A percentile compares a stretch with the other conserved stretches of the same genome.
Evolutionary conservation across 129 eudicot species (phyloP).

Genomic region (Flaveria ramosissima): DNA sequence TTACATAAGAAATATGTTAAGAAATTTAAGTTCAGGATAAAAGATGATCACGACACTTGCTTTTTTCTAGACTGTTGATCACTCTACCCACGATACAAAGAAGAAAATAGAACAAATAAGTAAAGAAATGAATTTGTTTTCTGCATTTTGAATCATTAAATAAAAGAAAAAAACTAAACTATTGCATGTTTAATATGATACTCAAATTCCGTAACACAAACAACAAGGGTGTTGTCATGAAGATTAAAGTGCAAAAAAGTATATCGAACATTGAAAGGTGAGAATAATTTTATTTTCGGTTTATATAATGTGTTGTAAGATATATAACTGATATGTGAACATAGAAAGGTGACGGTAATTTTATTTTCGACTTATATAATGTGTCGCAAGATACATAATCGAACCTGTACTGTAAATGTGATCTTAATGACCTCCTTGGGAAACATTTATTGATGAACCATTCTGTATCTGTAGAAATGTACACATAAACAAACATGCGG

Average conservation of each 20-base stretch:
- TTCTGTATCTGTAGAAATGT: conserved; percentile 63
- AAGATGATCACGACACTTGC: no score
- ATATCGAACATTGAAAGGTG: neutral
- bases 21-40: no score
- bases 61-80: no score
- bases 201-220: conserved; percentile 13
- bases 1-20: no score
- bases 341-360: neutral
- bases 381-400: conserved; percentile 2
- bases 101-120: neutral
- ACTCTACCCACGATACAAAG: no score
- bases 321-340: neutral
- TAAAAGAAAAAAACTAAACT: neutral
- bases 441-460: conserved; percentile 28
- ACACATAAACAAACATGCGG: neutral
- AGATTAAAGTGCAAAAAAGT: neutral
- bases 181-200: neutral
- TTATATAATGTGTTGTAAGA: conserved; percentile 5
- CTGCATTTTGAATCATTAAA: neutral
- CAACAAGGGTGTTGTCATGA: neutral
- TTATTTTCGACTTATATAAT: neutral
- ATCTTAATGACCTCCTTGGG: neutral
- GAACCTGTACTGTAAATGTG: conserved; percentile 14
- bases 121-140: no score
- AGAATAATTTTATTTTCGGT: neutral